phyloP scores from a whole-genome alignment of 2,329 filamentous ascomycete genomes.

The Penicillium sclerotigenum region DNA sequence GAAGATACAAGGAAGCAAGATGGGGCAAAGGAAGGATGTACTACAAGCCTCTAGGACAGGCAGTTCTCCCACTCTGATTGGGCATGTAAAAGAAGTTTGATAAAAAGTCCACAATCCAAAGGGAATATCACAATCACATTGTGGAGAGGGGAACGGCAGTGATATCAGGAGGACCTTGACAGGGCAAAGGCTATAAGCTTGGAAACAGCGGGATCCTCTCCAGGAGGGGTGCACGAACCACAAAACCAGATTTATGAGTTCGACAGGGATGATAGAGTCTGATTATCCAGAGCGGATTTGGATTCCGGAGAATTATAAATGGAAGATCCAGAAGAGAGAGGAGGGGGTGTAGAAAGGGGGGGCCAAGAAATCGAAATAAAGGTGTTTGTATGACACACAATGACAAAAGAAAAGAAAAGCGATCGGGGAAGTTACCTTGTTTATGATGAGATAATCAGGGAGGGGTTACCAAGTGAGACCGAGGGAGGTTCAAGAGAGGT shows the following conservation, averaged over 20 bases:
- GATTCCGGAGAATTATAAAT: neutral
- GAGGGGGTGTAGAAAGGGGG: too few relatives aligned
- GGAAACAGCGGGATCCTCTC: neutral
- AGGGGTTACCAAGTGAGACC: neutral
- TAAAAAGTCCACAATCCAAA: neutral
- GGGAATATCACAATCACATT: constrained; percentile 1
- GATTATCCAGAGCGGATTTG: neutral
- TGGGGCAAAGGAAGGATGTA: neutral
- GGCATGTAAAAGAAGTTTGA: neutral
- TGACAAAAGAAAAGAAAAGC: neutral
- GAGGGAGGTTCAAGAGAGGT: too few relatives aligned
- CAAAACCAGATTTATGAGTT: neutral
- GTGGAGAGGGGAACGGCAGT: neutral
- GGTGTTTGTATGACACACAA: neutral
- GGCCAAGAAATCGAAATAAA: neutral
- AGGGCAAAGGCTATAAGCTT: neutral
- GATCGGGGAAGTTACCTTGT: neutral
- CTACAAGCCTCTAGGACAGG: neutral
- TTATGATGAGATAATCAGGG: neutral
- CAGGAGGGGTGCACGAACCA: neutral
- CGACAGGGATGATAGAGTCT: neutral
- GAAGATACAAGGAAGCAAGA: neutral
- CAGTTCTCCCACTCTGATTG: neutral
- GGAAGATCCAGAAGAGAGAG: neutral
- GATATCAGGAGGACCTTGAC: neutral